Percentiles rank a stretch among this genome's conserved stretches.
Conservation (phyloP, 768 basidiomycete species). For the Phaeotremella skinneri region DNA sequence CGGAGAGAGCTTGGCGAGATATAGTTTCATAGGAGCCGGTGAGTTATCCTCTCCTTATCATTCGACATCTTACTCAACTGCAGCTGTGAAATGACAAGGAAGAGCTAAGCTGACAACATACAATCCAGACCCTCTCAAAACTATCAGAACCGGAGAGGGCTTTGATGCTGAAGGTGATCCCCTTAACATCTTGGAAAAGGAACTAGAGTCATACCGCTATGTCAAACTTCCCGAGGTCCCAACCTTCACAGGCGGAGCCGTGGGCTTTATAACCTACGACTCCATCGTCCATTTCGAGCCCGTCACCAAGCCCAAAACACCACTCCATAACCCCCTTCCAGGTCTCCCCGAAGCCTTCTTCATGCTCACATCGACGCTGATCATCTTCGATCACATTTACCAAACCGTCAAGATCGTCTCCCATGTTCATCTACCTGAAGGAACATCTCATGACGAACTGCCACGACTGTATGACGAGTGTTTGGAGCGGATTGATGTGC, state of each 20-base stretch:
- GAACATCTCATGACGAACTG: conserved; percentile 58
- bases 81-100: too few species aligned
- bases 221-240: conserved; percentile 86
- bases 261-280: conserved; percentile 96
- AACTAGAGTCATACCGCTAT: conserved; percentile 81
- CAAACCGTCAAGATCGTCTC: conserved; percentile 94
- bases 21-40: conserved; percentile 97
- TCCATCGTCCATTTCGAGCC: conserved; percentile 96
- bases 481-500: conserved; percentile 71
- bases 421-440: conserved; percentile 83
- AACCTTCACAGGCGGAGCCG: conserved; percentile 88
- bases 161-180: conserved; percentile 86
- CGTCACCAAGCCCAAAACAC: conserved; percentile 59
- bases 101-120: too few species aligned
- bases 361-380: conserved; percentile 92
- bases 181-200: conserved; percentile 74
- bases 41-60: conserved; percentile 46
- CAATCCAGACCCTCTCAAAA: conserved; percentile 93
- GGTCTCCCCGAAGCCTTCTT: conserved; percentile 90
- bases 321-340: conserved; percentile 70
- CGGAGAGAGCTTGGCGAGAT: conserved; percentile 86
- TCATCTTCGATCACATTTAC: conserved; percentile 95
- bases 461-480: conserved; percentile 86
- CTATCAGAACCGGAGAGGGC: conserved; percentile 80
- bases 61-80: too few species aligned